phyloP scores from a whole-genome alignment of 2,329 filamentous ascomycete species.

The Talaromyces sp. region DNA sequence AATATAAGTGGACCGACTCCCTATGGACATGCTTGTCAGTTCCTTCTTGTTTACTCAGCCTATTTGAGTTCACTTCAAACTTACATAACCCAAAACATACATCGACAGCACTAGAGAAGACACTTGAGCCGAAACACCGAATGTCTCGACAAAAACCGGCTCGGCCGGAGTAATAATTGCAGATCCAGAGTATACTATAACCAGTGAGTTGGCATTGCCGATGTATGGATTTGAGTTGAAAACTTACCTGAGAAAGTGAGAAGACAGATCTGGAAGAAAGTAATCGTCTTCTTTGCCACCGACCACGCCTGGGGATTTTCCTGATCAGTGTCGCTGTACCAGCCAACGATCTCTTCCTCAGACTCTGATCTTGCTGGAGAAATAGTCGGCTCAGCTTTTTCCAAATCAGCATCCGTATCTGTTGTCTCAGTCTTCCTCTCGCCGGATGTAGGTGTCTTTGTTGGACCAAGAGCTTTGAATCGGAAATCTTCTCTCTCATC shows the following conservation, averaged over 20 bases:
- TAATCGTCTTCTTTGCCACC: slow-evolving; percentile 18
- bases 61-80: no score
- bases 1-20: slow-evolving; percentile 63
- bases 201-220: background rate
- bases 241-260: no score
- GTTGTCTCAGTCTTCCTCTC: no score
- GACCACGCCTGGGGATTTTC: slow-evolving; percentile 26
- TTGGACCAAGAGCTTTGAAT: no score
- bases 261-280: slow-evolving; percentile 13
- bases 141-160: no score
- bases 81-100: slow-evolving; percentile 14
- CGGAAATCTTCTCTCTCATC: no score
- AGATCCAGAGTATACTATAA: slow-evolving; percentile 19
- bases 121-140: no score
- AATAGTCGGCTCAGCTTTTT: no score
- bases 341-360: slow-evolving; percentile 17
- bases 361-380: no score
- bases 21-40: slow-evolving; percentile 22
- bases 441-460: no score
- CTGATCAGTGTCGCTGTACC: slow-evolving; percentile 26
- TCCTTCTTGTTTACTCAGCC: background rate
- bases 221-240: background rate
- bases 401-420: no score
- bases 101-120: slow-evolving; percentile 14
- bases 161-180: no score